Base-by-base conservation (phyloP, 1,284 basidiomycete species). In the Kwoniella shivajii region DNA sequence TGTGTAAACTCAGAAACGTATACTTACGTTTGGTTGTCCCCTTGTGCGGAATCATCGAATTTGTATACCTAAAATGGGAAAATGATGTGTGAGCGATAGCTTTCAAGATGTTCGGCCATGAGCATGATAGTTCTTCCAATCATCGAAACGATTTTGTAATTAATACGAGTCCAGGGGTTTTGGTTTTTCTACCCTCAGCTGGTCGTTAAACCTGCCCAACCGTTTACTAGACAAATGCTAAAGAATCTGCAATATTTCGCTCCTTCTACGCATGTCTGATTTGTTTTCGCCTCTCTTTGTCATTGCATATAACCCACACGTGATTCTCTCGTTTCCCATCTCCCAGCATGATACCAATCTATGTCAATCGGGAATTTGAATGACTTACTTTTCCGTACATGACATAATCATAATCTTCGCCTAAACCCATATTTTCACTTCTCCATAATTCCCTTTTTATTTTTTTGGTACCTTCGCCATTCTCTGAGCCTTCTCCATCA, bases 371-470 rank as follows among this genome's bases (percentile, higher is more conserved):
- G n/a, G n/a, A n/a, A n/a, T n/a, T n/a, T n/a, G n/a, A n/a, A n/a
- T n/a, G n/a, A 53, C 86, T 66, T 66, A 93, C 91, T 86, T 96
- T 98, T 42, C 95, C 95, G 75, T 92, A 93, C 94, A 98, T 97
- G 64, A 99, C 95, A 81, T 99, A 99, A 74, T 98, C 95, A 71
- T 92, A 99, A 67, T 98, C 94, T 60, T 93, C 90, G 62, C 97
- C 94, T 30, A 99, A 77, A 0, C 94, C 94, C 72, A 88, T 82
- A 65, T 85, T 83, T 4, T 90, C 88, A 50, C 74, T 69, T 49
- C 77, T 90, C 90, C 51, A 90, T 85, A 79, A 92, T 88, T 73
- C 92, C 75, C 93, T 80, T 91, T 93, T 93, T 47, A 90, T 84
- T 75, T 90, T 87, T 71, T 87, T 85, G 44, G 86, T 85, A 24